A percentile compares a stretch with the other conserved stretches of the same genome.
Conservation (phyloP, 768 basidiomycete species). For the Russula virescens region DNA sequence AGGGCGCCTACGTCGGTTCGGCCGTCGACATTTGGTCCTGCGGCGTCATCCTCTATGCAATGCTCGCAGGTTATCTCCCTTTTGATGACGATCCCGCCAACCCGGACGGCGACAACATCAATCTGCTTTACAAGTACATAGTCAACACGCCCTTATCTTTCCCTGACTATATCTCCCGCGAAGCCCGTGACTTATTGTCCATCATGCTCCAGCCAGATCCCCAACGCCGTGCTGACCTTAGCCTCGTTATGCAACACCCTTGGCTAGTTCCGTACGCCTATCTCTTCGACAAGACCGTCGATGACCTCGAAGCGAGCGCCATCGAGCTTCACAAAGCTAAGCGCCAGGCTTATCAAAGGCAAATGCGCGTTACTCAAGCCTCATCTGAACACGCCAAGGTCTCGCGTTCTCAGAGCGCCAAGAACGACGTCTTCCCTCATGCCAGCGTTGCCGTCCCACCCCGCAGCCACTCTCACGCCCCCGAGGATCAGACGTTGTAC, state of each 20-base stretch:
- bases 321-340: slow-evolving; percentile 84
- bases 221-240: slow-evolving; percentile 65
- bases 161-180: slow-evolving; percentile 87
- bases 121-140: slow-evolving; percentile 97
- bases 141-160: slow-evolving; percentile 95
- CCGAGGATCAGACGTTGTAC: slow-evolving; percentile 41
- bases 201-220: slow-evolving; percentile 97
- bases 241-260: slow-evolving; percentile 76
- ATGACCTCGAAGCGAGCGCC: slow-evolving; percentile 72
- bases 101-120: slow-evolving; percentile 99
- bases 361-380: slow-evolving; percentile 55
- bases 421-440: slow-evolving; percentile 42
- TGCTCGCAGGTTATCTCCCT: slow-evolving; percentile 96
- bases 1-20: slow-evolving; percentile 93
- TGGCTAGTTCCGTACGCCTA: slow-evolving; percentile 70
- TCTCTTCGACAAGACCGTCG: slow-evolving; percentile 64
- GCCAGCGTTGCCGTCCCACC: slow-evolving; percentile 29
- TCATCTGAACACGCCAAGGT: slow-evolving; percentile 30
- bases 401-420: slow-evolving; percentile 49
- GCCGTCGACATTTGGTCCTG: slow-evolving; percentile 99
- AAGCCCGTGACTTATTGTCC: slow-evolving; percentile 76
- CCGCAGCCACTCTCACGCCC: slow-evolving; percentile 44
- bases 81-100: slow-evolving; percentile 99
- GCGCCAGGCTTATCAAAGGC: slow-evolving; percentile 71
- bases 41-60: slow-evolving; percentile 93